Evolutionary conservation across 176 grass and related monocot species (phyloP).

Genomic region (Chrysopogon serrulatus): DNA sequence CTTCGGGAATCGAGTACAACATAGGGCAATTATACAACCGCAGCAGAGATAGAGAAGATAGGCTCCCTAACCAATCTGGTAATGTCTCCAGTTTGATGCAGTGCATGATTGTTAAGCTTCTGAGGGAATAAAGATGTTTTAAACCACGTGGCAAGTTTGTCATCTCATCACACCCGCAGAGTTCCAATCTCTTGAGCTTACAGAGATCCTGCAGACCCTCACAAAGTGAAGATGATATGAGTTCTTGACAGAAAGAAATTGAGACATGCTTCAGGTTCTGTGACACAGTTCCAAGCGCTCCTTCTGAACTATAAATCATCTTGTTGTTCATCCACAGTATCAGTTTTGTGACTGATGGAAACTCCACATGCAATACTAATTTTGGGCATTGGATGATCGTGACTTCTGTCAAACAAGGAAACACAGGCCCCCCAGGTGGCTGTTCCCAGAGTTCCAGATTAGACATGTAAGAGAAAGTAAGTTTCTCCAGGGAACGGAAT

Average conservation of each 20-base stretch:
- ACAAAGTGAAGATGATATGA: not conserved
- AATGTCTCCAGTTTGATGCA: slow-evolving; percentile 2
- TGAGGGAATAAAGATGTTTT: not conserved
- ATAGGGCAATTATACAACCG: too few relatives aligned
- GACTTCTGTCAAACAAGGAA: not conserved
- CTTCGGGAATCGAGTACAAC: not conserved
- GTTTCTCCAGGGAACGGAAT: slow-evolving; percentile 9
- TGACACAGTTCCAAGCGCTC: not conserved
- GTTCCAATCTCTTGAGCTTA: not conserved
- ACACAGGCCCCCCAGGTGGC: not conserved
- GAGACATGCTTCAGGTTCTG: not conserved
- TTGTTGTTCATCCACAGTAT: slow-evolving; percentile 10
- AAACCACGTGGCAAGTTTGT: not conserved
- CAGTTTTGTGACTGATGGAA: not conserved
- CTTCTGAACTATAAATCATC: not conserved
- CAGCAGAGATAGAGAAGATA: not conserved
- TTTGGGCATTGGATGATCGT: slow-evolving; percentile 21
- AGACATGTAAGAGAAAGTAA: not conserved
- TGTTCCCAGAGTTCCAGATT: not conserved
- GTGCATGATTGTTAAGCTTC: not conserved
- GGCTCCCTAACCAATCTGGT: slow-evolving; percentile 11
- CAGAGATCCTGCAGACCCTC: not conserved
- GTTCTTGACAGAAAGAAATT: not conserved
- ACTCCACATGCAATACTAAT: not conserved
- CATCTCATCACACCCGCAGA: not conserved